Conservation (phyloP, 73 alveolate genomes). For the Paramecium sonneborni region DNA sequence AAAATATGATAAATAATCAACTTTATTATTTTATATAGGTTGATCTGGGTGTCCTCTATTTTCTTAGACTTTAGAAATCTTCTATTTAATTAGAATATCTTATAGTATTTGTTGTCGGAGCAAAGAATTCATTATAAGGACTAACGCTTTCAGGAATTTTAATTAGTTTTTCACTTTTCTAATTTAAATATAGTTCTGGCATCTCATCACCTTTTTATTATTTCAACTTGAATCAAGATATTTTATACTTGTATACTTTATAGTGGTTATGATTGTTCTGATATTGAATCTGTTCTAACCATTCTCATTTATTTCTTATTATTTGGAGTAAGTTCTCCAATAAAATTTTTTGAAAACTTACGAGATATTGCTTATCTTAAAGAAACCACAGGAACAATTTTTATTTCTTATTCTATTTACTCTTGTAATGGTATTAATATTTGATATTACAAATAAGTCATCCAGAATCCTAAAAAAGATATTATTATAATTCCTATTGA, state of each 20-base stretch:
- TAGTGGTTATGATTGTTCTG: neutral
- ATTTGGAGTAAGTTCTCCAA: neutral
- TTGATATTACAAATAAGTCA: neutral
- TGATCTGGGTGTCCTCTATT: neutral
- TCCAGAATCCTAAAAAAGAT: slow-evolving; percentile 16
- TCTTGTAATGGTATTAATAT: neutral
- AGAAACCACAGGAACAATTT: neutral
- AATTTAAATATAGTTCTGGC: neutral
- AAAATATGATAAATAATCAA: neutral
- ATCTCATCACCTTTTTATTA: neutral
- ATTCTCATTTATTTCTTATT: neutral
- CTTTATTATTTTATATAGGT: neutral
- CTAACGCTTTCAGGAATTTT: neutral
- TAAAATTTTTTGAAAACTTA: neutral
- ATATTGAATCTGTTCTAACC: neutral
- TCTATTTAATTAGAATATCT: neutral
- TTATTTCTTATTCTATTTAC: neutral
- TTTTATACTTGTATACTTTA: neutral
- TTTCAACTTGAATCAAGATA: neutral
- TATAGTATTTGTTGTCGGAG: neutral
- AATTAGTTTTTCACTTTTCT: neutral
- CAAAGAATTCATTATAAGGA: neutral
- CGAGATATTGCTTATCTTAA: neutral
- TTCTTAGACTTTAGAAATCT: neutral
- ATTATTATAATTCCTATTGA: neutral